These are phyloP conservation scores for Phlebiopsis flavidoalba DNA, from an alignment of 768 basidiomycete species.

Conservation along the genomic window DNA sequence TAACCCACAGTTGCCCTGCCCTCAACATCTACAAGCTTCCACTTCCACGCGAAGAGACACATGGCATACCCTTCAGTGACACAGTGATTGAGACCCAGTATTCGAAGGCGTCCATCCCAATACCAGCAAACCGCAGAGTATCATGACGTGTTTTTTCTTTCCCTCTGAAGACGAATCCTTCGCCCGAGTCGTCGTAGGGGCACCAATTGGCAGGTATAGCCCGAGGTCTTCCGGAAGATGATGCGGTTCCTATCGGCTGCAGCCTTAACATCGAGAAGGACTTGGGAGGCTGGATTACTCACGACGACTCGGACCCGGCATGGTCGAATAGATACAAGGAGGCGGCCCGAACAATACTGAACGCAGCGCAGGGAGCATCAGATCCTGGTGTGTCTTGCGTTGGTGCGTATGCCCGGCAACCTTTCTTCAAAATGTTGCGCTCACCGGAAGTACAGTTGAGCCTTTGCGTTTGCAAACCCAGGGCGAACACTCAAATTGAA, in stretches of 20 bases:
- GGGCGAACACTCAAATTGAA: no score
- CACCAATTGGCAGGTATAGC: not conserved
- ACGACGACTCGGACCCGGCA: not conserved
- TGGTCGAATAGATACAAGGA: not conserved
- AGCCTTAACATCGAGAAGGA: not conserved
- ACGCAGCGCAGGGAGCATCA: not conserved
- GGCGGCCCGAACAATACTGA: not conserved
- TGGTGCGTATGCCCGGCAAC: not conserved
- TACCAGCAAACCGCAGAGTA: not conserved
- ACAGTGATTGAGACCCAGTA: not conserved
- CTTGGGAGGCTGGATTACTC: not conserved
- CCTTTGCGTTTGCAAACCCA: no score
- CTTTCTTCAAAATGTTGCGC: no score
- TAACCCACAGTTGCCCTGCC: not conserved
- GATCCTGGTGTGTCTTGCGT: not conserved
- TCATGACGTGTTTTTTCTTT: not conserved
- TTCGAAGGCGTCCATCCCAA: not conserved
- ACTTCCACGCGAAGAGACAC: not conserved
- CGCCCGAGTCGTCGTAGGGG: not conserved
- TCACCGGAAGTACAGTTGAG: no score
- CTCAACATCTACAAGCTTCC: not conserved
- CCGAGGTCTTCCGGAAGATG: not conserved
- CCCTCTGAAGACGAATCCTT: not conserved
- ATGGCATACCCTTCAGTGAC: not conserved
- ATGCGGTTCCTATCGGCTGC: not conserved